phyloP scores from a whole-genome alignment of 2,329 filamentous ascomycete species.

The Fusarium tupiense region DNA sequence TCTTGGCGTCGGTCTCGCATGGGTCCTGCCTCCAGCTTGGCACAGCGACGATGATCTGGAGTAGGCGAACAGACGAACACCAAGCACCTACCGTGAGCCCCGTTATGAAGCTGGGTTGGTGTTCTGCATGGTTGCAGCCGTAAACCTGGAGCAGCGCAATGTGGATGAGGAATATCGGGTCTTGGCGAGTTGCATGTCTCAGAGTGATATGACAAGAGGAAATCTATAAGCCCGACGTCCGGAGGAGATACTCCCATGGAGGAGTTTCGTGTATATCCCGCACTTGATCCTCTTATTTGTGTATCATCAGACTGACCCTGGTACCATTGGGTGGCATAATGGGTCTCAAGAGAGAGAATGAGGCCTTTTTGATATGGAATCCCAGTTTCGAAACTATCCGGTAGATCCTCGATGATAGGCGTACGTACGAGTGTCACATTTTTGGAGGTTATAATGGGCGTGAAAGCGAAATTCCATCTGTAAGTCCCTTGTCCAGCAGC shows the following conservation, averaged over 20 bases:
- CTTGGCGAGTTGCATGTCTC: constrained; percentile 30
- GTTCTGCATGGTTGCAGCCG: constrained; percentile 34
- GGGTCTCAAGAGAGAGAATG: background rate
- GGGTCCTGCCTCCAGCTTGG: constrained; percentile 6
- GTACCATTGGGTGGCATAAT: constrained; percentile 19
- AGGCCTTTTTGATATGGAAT: constrained; percentile 8
- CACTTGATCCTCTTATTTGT: constrained; percentile 23
- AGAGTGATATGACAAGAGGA: constrained; percentile 30
- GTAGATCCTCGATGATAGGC: background rate
- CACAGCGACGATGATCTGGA: constrained; percentile 14
- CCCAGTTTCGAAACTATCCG: background rate
- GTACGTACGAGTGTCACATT: background rate
- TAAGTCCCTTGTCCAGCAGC: background rate
- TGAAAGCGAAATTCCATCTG: constrained; percentile 2
- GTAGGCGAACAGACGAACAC: constrained; percentile 4
- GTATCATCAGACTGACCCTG: constrained; percentile 22
- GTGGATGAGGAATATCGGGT: constrained; percentile 29
- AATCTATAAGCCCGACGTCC: background rate
- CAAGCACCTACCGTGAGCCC: constrained; percentile 8
- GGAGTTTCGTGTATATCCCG: constrained; percentile 27
- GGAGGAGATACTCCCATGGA: constrained; percentile 14
- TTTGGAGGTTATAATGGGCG: constrained; percentile 5
- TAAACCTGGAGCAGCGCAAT: constrained; percentile 32
- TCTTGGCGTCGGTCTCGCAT: constrained; percentile 27
- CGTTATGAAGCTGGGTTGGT: constrained; percentile 18